Conservation (phyloP, 352 stramenopile genomes). For the Pythium chondricola region DNA sequence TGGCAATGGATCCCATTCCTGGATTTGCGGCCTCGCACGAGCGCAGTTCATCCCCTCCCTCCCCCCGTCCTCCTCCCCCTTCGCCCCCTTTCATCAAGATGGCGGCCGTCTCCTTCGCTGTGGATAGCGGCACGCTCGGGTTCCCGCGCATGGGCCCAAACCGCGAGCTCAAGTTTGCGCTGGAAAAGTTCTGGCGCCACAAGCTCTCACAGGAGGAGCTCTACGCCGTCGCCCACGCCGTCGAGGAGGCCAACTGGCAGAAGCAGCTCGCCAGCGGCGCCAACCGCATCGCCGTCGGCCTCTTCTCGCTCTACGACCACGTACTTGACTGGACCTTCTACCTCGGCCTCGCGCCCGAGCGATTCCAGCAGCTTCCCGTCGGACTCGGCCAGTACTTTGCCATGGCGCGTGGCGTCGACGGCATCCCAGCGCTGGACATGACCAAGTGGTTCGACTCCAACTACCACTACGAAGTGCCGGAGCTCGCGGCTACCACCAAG, state of each 20-base stretch:
- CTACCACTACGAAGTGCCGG: constrained; percentile 94
- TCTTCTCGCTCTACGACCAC: constrained; percentile 91
- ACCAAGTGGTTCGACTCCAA: constrained; percentile 95
- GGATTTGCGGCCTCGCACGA: constrained; percentile 40
- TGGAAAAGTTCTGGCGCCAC: constrained; percentile 91
- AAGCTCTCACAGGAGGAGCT: constrained; percentile 81
- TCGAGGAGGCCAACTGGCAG: constrained; percentile 85
- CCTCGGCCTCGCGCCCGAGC: constrained; percentile 67
- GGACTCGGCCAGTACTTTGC: constrained; percentile 84
- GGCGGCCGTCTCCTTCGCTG: constrained; percentile 24
- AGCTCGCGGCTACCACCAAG: constrained; percentile 71
- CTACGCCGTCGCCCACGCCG: constrained; percentile 51
- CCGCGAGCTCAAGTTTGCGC: constrained; percentile 91
- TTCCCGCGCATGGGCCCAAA: constrained; percentile 91
- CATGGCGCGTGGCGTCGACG: constrained; percentile 87
- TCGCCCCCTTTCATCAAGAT: constrained; percentile 17
- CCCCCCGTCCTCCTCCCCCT: constrained; percentile 19
- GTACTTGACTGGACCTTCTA: constrained; percentile 87
- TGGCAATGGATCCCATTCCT: constrained; percentile 35
- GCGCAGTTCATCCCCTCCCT: constrained; percentile 20
- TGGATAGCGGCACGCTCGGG: constrained; percentile 79
- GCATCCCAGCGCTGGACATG: constrained; percentile 90
- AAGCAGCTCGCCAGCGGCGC: constrained; percentile 78
- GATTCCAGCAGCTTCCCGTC: constrained; percentile 58
- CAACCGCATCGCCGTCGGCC: constrained; percentile 70